Conservation (phyloP, 345 rosid genomes). For the Corymbia maculata region DNA sequence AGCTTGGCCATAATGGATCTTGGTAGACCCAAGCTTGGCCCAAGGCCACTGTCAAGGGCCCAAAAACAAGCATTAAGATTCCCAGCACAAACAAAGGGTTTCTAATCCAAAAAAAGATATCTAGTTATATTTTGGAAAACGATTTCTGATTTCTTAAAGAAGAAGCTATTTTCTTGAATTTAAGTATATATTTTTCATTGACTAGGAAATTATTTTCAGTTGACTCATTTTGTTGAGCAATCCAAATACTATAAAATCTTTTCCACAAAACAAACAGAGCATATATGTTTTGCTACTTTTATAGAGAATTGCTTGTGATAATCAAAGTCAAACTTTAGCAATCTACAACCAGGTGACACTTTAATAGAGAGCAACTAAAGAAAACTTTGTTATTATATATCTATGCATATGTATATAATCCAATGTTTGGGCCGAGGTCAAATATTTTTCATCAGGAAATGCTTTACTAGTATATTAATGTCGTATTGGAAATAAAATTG, state of each 20-base stretch:
- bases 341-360: not conserved
- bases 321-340: not conserved
- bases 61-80: too few relatives aligned
- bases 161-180: too few relatives aligned
- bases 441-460: not conserved
- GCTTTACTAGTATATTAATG: not conserved
- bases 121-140: too few relatives aligned
- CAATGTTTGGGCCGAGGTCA: not conserved
- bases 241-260: not conserved
- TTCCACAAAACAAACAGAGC: not conserved
- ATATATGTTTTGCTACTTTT: not conserved
- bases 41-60: not conserved
- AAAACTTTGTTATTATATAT: not conserved
- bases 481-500: not conserved
- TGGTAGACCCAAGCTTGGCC: accelerated
- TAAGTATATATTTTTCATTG: not conserved
- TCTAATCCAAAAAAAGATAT: accelerated
- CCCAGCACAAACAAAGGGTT: too few relatives aligned
- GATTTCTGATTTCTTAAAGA: too few relatives aligned
- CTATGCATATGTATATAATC: not conserved
- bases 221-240: not conserved
- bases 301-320: not conserved
- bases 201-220: too few relatives aligned
- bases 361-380: not conserved
- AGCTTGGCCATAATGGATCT: not conserved